Evolutionary conservation across 1,139 yeast genomes (phyloP), one percentile per base, ranked within the genome.

Genomic region (Zhuliangozyma blackwelliae): DNA sequence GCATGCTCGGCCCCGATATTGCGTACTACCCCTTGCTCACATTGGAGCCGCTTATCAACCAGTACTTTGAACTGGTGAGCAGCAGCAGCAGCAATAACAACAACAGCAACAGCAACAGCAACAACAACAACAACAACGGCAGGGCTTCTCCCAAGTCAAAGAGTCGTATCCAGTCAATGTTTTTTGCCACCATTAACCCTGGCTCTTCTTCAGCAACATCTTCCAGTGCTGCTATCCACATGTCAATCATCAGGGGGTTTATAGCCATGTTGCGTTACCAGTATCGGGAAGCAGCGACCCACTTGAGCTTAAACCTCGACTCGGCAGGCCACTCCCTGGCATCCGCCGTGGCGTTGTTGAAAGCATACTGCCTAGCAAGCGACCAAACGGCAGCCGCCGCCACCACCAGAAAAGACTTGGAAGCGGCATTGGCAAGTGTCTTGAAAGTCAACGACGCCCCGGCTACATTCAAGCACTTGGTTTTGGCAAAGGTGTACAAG

Each of bases 201-300:
- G 16, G 16, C 16, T 16, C 16, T 16, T 16, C n/a, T n/a, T n/a
- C n/a, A n/a, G 4, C 16, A 16, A 16, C 16, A 16, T 16, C 16
- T 16, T 16, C 31, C 19, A 10, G 13, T 11, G 22, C 21, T 5
- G 27, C 28, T 5, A 13, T 28, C 7, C 33, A 39, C 19, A 32
- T 40, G 12, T 28, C 31, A 11, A 29, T 41, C 10, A 34, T 45
- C 8, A 36, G 33, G 27, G 48, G 44, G 3, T 43, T 36, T 20
- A 36, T 45, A 27, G 35, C 41, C 16, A 38, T 45, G 47, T 38
- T 43, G 11, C 39, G 46, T 13, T 36, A 39, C 12, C 34, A 45
- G 29, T 45, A 42, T 25, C 25, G 28, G 8, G 40, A 38, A 12
- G 46, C 48, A 10, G 27, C 16, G 4, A 16, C 16, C 4, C 16